phyloP scores from a whole-genome alignment of 2,329 filamentous ascomycete species.

The Aspergillus sp. region DNA sequence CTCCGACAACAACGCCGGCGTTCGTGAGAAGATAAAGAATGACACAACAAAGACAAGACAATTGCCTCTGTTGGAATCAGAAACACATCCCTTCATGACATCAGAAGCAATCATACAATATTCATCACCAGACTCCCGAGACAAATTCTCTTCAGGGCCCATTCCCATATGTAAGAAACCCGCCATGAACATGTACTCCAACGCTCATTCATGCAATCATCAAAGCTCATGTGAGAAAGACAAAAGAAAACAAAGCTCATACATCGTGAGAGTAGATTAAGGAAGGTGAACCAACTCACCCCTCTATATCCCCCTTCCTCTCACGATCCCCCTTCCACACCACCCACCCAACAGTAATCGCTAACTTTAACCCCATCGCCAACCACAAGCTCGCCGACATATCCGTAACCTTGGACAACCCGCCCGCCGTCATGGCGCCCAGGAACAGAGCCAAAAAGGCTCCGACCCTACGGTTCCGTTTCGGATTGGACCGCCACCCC shows the following conservation, averaged over 20 bases:
- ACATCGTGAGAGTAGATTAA: not conserved
- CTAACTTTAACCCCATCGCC: constrained; percentile 37
- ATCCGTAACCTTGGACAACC: constrained; percentile 34
- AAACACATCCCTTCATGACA: not conserved
- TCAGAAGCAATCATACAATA: not conserved
- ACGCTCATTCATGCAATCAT: not conserved
- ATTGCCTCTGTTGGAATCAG: no score
- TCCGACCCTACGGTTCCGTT: constrained; percentile 35
- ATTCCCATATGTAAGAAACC: not conserved
- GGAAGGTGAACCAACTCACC: constrained; percentile 1
- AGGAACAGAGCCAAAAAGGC: constrained; percentile 40
- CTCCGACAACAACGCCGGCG: not conserved
- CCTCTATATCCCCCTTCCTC: constrained; percentile 9
- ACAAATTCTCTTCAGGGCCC: not conserved
- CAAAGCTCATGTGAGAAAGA: not conserved
- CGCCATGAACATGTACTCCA: not conserved
- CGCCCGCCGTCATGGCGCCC: constrained; percentile 43
- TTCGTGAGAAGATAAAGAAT: not conserved
- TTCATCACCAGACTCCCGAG: not conserved
- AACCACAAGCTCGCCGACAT: constrained; percentile 43
- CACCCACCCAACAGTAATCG: constrained; percentile 35
- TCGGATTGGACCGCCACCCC: constrained; percentile 24
- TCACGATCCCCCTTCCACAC: constrained; percentile 31
- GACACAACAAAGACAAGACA: not conserved
- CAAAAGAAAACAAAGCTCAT: not conserved